Evolutionary conservation across 2,329 filamentous ascomycete genomes (phyloP), one percentile per base, ranked within the genome.

Genomic region (Pestalotiopsis sp.): DNA sequence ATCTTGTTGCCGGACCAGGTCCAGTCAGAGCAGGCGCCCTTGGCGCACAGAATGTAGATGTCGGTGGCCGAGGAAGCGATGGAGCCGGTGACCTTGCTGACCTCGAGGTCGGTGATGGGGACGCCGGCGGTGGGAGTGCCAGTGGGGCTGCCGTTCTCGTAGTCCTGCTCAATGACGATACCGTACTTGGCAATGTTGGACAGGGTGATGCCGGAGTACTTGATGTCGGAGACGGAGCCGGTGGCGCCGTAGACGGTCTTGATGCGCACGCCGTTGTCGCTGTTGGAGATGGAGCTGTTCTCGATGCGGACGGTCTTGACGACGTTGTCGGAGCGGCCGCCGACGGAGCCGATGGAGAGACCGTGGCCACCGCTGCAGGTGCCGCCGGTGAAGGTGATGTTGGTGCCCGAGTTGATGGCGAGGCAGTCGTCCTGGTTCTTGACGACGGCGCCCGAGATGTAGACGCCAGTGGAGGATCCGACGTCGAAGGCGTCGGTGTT

Each of bases 81-180:
- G 1, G 71, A 76, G 7, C 85, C 85, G 3, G 78, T 82, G 64
- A 87, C 78, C 61, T 79, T 78, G 57, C 74, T 69, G 9, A 86
- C 63, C 0, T 75, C 79, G 17, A 87, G 74, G 20, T 74, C 78
- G 3, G 81, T 83, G 69, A 87, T 84, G 3, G 80, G 80, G 14
- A 86, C 82, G 61, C 81, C 83, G 31, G 78, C 81, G 7, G 85
- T 87, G 4, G 85, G 83, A 1, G 73, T 80, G 59, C 81, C 80
- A 61, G 72, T 75, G 3, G 75, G 77, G 39, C 70, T 76, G 25
- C 83, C 83, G 65, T 78, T 81, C 65, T 83, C 61, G 72, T 88
- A 89, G 75, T 89, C 86, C 79, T 90, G 88, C 76, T 89, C 80
- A 68, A 90, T 84, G 63, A 89, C 81, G 69, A 90, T 84, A 59